Base-by-base conservation (phyloP, 352 stramenopile species). In the Phytophthora citricola region DNA sequence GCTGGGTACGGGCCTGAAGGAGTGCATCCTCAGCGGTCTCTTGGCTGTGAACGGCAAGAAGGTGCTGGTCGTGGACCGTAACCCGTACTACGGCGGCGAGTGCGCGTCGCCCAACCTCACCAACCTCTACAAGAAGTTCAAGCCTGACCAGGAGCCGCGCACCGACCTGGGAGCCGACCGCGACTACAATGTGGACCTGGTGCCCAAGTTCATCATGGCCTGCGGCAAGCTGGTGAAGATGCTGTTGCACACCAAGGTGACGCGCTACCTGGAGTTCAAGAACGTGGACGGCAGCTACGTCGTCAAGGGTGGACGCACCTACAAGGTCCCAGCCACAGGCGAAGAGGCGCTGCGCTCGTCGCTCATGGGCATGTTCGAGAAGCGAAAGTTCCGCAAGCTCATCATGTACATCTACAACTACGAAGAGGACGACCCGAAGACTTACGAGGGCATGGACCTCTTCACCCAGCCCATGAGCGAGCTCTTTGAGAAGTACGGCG, bases 171-270 rank as follows among this genome's bases (percentile, higher is more conserved):
- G 97, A 54, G 95, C 91, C 38, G 98, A 98, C 75, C 96, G 97
- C 47, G 97, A 99, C 83, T 99, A 99, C 89, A 99, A 99, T 78
- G 98, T 99, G 52, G 98, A 99, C 83, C 83, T 99, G 24, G 98
- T 99, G 73, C 98, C 98, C 47, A 99, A 99, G 86, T 99, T 99
- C 73, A 99, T 99, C 78, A 99, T 99, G 97, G 97, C 98, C 1
- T 99, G 97, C 72, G 98, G 98, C 60, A 99, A 99, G 75, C 87
- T 99, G 20, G 98, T 99, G 24, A 99, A 99, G 84, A 99, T 99
- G 93, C 73, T 94, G 67, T 69, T 94, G 60, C 96, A 99, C 81
- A 98, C 94, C 46, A 98, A 99, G 74, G 97, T 99, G 53, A 99
- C 97, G 60, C 89, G 96, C 38, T 99, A 99, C 78, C 75, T 99